phyloP scores from a whole-genome alignment of 371 early-diverging fungal species.

The Mucor racemosus region DNA sequence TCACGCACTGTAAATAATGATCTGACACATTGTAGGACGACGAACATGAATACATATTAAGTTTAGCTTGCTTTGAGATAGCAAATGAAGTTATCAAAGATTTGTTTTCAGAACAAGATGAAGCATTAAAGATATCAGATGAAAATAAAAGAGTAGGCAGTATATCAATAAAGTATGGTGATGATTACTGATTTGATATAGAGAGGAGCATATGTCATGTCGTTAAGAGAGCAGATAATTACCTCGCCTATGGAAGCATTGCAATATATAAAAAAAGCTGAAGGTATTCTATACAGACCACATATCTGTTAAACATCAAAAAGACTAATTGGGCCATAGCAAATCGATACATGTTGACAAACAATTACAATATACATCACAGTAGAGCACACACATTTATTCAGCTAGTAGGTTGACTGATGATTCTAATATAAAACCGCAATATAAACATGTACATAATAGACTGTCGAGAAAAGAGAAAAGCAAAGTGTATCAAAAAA shows the following conservation, averaged over 20 bases:
- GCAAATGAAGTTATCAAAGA: conserved; percentile 92
- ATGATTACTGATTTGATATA: conserved; percentile 20
- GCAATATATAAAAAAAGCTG: conserved; percentile 78
- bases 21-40: conserved; percentile 5
- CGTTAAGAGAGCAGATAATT: conserved; percentile 89
- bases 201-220: conserved; percentile 88
- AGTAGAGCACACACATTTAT: conserved; percentile 93
- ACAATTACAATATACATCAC: conserved; percentile 86
- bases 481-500: background rate
- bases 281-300: conserved; percentile 48
- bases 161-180: too few relatives aligned
- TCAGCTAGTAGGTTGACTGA: conserved; percentile 64
- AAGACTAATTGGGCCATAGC: conserved; percentile 23
- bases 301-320: background rate
- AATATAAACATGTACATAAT: background rate
- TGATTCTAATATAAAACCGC: background rate
- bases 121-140: conserved; percentile 55
- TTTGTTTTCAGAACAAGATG: conserved; percentile 67
- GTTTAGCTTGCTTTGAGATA: conserved; percentile 82
- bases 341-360: conserved; percentile 82
- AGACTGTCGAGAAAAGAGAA: conserved; percentile 23
- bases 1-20: background rate
- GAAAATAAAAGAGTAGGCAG: conserved; percentile 46
- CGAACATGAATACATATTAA: conserved; percentile 22
- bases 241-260: conserved; percentile 82